Conservation (phyloP, 495 filamentous ascomycete genomes). For the Aspergillus campestris region DNA sequence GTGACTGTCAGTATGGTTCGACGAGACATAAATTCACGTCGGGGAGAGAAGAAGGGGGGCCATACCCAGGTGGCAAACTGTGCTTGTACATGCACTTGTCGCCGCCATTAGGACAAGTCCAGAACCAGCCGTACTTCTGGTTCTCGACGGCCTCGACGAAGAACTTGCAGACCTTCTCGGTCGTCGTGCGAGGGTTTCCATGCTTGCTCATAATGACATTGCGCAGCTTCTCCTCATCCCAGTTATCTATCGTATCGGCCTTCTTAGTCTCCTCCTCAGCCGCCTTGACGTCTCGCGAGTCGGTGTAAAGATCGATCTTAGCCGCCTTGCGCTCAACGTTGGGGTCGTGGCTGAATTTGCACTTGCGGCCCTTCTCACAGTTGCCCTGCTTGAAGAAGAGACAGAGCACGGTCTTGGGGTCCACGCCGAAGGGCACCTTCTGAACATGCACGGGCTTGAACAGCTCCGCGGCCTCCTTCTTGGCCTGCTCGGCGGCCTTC, state of each 20-base stretch:
- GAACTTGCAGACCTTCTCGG: conserved; percentile 98
- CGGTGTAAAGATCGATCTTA: conserved; percentile 89
- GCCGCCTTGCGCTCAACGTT: conserved; percentile 80
- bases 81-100: conserved; percentile 99
- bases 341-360: conserved; percentile 94
- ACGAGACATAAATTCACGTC: too few relatives aligned
- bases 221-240: conserved; percentile 94
- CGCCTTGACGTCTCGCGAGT: conserved; percentile 60
- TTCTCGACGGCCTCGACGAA: conserved; percentile 98
- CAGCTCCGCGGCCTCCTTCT: conserved; percentile 68
- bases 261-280: conserved; percentile 74
- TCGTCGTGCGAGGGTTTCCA: conserved; percentile 90
- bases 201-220: conserved; percentile 91
- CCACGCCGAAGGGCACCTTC: conserved; percentile 95
- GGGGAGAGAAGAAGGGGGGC: too few relatives aligned
- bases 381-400: conserved; percentile 92
- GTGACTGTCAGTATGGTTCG: conserved; percentile 16
- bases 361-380: conserved; percentile 95
- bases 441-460: conserved; percentile 94
- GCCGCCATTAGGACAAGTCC: conserved; percentile 92
- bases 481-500: conserved; percentile 74
- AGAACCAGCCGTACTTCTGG: conserved; percentile 98
- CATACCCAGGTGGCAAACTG: conserved; percentile 84
- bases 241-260: conserved; percentile 86
- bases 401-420: conserved; percentile 97